These are phyloP conservation scores for Tagetes patula DNA, from an alignment of 129 eudicot genomes.

Conservation along the genomic window DNA sequence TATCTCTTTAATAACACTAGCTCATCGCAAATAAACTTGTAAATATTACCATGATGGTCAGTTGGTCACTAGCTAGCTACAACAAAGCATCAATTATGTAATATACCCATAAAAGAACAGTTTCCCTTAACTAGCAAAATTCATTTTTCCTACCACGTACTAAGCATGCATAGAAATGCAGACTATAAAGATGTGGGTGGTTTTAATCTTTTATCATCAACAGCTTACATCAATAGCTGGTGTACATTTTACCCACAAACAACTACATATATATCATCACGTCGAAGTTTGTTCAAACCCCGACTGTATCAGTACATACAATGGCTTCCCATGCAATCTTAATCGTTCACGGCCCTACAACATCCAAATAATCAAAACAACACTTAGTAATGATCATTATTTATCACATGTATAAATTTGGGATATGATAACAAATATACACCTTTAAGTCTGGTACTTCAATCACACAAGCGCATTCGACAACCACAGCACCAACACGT, in stretches of 20 bases:
- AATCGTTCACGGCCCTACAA: constrained; percentile 64
- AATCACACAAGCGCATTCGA: constrained; percentile 64
- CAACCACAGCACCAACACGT: constrained; percentile 70
- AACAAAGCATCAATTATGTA: constrained; percentile 19
- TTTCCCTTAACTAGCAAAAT: constrained; percentile 14
- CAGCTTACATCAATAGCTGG: constrained; percentile 33
- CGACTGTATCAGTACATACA: constrained; percentile 67
- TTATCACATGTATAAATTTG: neutral
- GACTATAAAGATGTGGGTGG: constrained; percentile 2
- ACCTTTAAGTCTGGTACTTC: constrained; percentile 75
- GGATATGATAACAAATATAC: neutral
- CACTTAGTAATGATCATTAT: neutral
- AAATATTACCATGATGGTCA: neutral
- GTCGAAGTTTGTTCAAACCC: constrained; percentile 32
- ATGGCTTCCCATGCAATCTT: constrained; percentile 64
- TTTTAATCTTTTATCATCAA: constrained; percentile 15
- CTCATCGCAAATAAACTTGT: neutral
- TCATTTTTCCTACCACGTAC: constrained; percentile 18
- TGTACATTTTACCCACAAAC: constrained; percentile 43
- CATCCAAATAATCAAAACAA: constrained; percentile 1
- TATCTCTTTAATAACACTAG: no score
- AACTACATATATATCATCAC: constrained; percentile 15
- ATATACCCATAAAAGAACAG: constrained; percentile 22
- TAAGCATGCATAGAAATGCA: neutral
- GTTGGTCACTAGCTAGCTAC: neutral